A percentile compares a stretch with the other conserved stretches of the same genome.
Evolutionary conservation across 1,284 basidiomycete species (phyloP).

Genomic region (Puccinia horiana): DNA sequence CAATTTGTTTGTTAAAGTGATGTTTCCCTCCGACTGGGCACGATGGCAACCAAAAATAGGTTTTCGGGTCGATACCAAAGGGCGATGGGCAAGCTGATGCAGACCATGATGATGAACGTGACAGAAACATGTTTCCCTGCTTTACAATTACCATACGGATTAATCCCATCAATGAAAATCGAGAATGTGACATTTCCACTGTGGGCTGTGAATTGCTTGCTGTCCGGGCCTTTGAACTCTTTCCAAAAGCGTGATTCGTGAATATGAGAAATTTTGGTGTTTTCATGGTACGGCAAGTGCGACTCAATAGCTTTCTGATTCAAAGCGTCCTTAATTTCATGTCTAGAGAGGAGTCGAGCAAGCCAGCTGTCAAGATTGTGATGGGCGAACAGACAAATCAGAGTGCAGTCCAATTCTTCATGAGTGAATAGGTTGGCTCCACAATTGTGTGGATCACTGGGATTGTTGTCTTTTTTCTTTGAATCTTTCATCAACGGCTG

Average conservation of each 20-base stretch:
- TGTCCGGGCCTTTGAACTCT: constrained; percentile 24
- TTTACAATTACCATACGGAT: constrained; percentile 26
- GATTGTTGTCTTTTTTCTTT: neutral
- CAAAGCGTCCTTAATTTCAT: constrained; percentile 11
- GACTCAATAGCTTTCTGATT: neutral
- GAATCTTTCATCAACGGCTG: neutral
- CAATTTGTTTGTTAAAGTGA: no score
- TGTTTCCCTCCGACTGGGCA: no score
- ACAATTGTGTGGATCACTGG: neutral
- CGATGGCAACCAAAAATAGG: no score
- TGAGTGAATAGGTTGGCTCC: neutral
- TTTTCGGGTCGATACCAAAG: constrained; percentile 57
- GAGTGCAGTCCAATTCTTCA: neutral
- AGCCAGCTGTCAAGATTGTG: constrained; percentile 21
- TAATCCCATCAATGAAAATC: constrained; percentile 35
- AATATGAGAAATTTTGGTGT: constrained; percentile 2
- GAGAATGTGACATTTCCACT: neutral
- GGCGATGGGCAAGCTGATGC: constrained; percentile 52
- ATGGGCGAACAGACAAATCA: constrained; percentile 1
- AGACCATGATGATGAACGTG: constrained; percentile 29
- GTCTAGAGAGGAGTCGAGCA: constrained; percentile 13
- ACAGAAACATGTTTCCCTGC: no score
- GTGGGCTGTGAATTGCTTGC: neutral
- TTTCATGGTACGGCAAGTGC: neutral
- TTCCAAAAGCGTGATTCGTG: constrained; percentile 28